Evolutionary conservation across 768 basidiomycete species (phyloP).

Genomic region (Psilocybe sp.): DNA sequence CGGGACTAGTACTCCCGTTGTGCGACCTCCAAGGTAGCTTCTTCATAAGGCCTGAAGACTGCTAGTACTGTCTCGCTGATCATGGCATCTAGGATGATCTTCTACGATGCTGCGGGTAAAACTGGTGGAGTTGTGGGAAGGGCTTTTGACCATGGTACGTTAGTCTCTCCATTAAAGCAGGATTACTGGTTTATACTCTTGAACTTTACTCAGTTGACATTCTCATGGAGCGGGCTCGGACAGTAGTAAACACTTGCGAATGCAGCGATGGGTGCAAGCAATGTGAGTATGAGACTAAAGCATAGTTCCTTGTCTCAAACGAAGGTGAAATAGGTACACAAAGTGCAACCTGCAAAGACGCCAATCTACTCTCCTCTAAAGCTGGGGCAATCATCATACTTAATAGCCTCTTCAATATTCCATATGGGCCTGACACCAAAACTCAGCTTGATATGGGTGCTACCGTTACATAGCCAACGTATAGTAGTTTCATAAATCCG

Average conservation of each 20-base stretch:
- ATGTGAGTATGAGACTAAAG: slow-evolving; percentile 41
- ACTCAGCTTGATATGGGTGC: background rate
- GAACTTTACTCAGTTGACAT: slow-evolving; percentile 41
- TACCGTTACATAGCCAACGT: slow-evolving; percentile 1
- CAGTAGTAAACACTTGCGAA: slow-evolving; percentile 54
- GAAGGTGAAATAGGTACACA: slow-evolving; percentile 51
- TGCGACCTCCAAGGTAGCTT: slow-evolving; percentile 63
- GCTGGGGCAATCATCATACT: slow-evolving; percentile 70
- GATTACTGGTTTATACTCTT: background rate
- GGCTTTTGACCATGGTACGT: slow-evolving; percentile 78
- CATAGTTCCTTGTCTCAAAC: background rate
- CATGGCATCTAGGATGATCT: slow-evolving; percentile 55
- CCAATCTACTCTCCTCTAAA: slow-evolving; percentile 74
- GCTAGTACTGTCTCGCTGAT: background rate
- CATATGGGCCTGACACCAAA: background rate
- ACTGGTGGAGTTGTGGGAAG: slow-evolving; percentile 72
- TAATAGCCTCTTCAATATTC: slow-evolving; percentile 44
- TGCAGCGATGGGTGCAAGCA: slow-evolving; percentile 69
- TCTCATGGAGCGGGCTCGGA: slow-evolving; percentile 57
- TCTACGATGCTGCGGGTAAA: slow-evolving; percentile 72
- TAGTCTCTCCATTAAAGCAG: background rate
- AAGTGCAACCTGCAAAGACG: slow-evolving; percentile 63
- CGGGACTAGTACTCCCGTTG: slow-evolving; percentile 43
- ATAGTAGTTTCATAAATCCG: background rate
- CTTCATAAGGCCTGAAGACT: too few species aligned